A percentile compares a stretch with the other conserved stretches of the same genome.
Evolutionary conservation across 495 filamentous ascomycete species (phyloP).

Genomic region (Lepidopterella palustris): DNA sequence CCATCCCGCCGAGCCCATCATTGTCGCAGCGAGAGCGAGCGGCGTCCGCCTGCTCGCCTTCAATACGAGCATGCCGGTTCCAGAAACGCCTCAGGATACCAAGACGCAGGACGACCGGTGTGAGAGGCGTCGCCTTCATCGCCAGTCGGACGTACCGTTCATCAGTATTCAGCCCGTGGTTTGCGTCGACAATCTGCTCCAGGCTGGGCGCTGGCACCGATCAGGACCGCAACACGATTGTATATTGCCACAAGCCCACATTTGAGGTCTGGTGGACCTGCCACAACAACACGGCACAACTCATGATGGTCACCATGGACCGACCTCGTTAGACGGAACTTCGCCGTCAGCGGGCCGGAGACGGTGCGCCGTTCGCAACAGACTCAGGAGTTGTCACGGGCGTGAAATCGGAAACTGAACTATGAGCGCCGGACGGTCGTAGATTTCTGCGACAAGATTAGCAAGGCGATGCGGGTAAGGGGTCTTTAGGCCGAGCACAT

Average conservation of each 20-base stretch:
- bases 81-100: conserved; percentile 11
- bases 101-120: conserved; percentile 22
- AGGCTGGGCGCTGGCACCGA: conserved; percentile 21
- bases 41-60: conserved; percentile 13
- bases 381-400: conserved; percentile 8
- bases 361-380: conserved; percentile 7
- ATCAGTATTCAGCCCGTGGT: conserved; percentile 20
- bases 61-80: conserved; percentile 21
- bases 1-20: conserved; percentile 16
- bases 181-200: conserved; percentile 21
- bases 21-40: conserved; percentile 4
- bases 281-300: conserved; percentile 23
- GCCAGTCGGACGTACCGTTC: conserved; percentile 13
- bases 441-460: conserved; percentile 26
- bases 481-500: conserved; percentile 16
- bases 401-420: conserved; percentile 13
- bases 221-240: conserved; percentile 17
- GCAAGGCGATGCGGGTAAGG: conserved; percentile 18
- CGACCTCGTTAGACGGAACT: conserved; percentile 14
- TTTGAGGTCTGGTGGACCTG: conserved; percentile 18
- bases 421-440: conserved; percentile 22
- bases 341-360: conserved; percentile 16
- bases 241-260: conserved; percentile 21
- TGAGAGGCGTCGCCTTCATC: conserved; percentile 13
- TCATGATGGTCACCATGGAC: conserved; percentile 16